Evolutionary conservation across 169 alveolate species (phyloP).

Genomic region (Eimeria falciformis): DNA sequence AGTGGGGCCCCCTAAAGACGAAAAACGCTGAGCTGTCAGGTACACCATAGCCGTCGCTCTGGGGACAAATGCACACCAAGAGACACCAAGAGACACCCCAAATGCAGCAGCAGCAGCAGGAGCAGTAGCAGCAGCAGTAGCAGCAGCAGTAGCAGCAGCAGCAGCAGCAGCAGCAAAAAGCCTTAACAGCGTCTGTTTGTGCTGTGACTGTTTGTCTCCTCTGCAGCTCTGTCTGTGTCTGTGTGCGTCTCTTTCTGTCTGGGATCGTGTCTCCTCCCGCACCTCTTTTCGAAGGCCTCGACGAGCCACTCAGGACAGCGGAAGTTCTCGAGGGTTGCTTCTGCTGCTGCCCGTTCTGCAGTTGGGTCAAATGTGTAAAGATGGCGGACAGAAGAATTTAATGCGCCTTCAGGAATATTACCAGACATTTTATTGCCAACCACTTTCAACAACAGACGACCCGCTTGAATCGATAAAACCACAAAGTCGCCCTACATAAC

Average conservation of each 20-base stretch:
- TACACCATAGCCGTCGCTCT: conserved; percentile 4
- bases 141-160: neutral
- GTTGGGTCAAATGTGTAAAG: conserved; percentile 53
- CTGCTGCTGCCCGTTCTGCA: neutral
- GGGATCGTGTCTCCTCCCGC: neutral
- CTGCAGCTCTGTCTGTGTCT: no score
- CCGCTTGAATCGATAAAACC: conserved; percentile 75
- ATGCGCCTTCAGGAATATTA: neutral
- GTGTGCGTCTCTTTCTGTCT: neutral
- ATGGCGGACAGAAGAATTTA: conserved; percentile 1
- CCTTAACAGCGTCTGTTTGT: neutral
- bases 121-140: neutral
- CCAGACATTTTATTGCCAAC: conserved; percentile 70
- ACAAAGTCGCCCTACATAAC: conserved; percentile 74
- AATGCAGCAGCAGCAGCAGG: neutral
- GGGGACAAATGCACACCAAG: neutral
- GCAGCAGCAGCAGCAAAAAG: neutral
- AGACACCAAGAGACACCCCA: neutral
- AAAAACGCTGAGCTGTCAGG: neutral
- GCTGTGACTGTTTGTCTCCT: neutral
- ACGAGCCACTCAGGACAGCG: conserved; percentile 38
- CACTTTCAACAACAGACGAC: conserved; percentile 57
- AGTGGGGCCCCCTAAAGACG: neutral
- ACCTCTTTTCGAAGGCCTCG: conserved; percentile 48
- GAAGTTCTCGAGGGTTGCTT: neutral